A percentile compares a stretch with the other conserved stretches of the same genome.
Conservation (phyloP, 2,329 filamentous ascomycete genomes). For the Harringtonia lauricola region DNA sequence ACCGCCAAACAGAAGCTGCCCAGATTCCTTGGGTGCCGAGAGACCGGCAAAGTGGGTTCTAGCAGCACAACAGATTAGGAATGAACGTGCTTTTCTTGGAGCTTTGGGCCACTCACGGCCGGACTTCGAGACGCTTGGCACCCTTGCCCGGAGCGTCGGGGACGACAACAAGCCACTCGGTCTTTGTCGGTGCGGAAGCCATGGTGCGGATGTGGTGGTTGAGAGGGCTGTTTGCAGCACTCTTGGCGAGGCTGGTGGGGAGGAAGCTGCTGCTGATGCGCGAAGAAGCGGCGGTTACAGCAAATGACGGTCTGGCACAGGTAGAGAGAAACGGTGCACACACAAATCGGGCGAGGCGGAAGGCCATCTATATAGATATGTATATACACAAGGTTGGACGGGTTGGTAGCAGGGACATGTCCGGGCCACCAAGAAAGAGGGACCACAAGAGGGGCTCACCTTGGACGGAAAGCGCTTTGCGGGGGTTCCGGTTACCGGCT, state of each 20-base stretch:
- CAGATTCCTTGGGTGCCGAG: too few relatives aligned
- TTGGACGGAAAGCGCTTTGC: too few relatives aligned
- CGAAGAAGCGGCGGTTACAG: not conserved
- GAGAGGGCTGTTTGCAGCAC: not conserved
- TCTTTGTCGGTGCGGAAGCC: conserved; percentile 20
- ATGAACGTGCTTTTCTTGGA: too few relatives aligned
- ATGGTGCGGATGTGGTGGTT: conserved; percentile 14
- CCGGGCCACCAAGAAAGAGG: too few relatives aligned
- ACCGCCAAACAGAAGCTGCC: not conserved
- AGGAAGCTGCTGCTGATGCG: not conserved
- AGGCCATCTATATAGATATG: conserved; percentile 1
- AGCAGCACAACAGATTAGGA: not conserved
- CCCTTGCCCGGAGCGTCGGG: conserved; percentile 52
- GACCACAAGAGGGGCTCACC: too few relatives aligned
- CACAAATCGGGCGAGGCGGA: not conserved
- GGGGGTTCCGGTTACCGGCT: too few relatives aligned
- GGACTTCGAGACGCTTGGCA: conserved; percentile 50
- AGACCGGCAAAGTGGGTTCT: not conserved
- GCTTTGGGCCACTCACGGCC: conserved; percentile 36
- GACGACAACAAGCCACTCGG: conserved; percentile 59
- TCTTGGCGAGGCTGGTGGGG: too few relatives aligned
- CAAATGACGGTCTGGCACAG: not conserved
- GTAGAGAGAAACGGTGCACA: not conserved
- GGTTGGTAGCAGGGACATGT: not conserved
- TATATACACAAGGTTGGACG: not conserved